Evolutionary conservation across 129 eudicot genomes (phyloP).

Genomic region (Deinandra increscens): DNA sequence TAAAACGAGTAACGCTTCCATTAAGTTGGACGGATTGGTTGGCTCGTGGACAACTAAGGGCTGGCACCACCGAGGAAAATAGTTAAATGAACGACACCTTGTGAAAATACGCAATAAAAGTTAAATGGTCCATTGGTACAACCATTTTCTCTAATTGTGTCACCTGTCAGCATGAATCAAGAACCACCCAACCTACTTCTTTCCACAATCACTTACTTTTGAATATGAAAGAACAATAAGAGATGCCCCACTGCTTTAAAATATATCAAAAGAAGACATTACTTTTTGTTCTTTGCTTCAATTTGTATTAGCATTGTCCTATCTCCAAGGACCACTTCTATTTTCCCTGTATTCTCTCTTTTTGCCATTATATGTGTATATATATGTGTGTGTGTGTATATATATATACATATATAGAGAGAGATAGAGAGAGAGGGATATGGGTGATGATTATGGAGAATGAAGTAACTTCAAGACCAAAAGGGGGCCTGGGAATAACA

Average conservation of each 20-base stretch:
- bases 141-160: constrained; percentile 23
- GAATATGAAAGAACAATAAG: constrained; percentile 36
- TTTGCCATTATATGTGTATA: not conserved
- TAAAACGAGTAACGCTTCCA: too few species aligned
- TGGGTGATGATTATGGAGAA: constrained; percentile 18
- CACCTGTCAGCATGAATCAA: constrained; percentile 23
- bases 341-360: constrained; percentile 13
- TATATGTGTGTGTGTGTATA: not conserved
- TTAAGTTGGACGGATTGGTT: not conserved
- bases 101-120: not conserved
- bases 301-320: constrained; percentile 32
- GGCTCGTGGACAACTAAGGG: not conserved
- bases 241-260: constrained; percentile 23
- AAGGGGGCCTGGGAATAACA: constrained; percentile 25
- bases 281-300: constrained; percentile 40
- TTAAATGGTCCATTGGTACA: constrained; percentile 7
- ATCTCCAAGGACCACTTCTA: constrained; percentile 34
- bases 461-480: constrained; percentile 22
- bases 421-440: constrained; percentile 5
- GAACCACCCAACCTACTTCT: constrained; percentile 29
- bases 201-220: constrained; percentile 22
- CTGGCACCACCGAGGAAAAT: too few species aligned
- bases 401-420: not conserved
- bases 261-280: constrained; percentile 12
- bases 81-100: too few species aligned